Base-by-base conservation (phyloP, 2,329 filamentous ascomycete genomes). In the Teratosphaeria viscida region DNA sequence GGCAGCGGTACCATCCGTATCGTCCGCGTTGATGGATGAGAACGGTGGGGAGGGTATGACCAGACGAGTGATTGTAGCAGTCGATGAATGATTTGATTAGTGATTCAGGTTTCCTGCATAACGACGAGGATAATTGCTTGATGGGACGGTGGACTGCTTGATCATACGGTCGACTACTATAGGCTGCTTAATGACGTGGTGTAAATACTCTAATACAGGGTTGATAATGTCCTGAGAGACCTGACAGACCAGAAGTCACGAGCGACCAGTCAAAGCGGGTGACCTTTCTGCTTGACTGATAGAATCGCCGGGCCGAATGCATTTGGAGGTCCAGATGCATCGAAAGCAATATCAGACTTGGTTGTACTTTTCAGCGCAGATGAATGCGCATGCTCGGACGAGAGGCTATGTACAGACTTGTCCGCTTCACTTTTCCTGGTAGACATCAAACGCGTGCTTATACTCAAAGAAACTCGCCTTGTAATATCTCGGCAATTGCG, bases 401-500 rank as follows among this genome's bases (percentile, higher is more conserved):
- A n/a, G 8, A 19, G 16, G 8, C 3, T 49, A 49, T 49, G 43
- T 10, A 23, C 10, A 23, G n/a, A 10, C 43, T 49, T 2, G 23
- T 32, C 29, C 29, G 29, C 29, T 32, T 32, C 29, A 64, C 34
- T 61, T 57, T 55, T 66, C 64, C 54, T 67, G 62, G 54, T 60
- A 65, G 35, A 65, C 56, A 29, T 72, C 65, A 57, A 74, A 74
- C 54, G 69, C 67, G 58, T 68, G 68, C 39, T 71, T 70, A 61
- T 72, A 72, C 58, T 74, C 69, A 60, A 75, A 75, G 56, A 73
- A 72, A 60, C 70, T 73, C 6, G 71, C 69, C 62, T 75, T 75
- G 65, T 69, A 74, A 53, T 66, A 68, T 52, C 73, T 63, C 53
- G 73, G 70, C 60, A 73, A 67, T 43, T 69, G 69, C 29, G 71